Conservation (phyloP, 108 stramenopile species). For the Epithemia pelagica region DNA sequence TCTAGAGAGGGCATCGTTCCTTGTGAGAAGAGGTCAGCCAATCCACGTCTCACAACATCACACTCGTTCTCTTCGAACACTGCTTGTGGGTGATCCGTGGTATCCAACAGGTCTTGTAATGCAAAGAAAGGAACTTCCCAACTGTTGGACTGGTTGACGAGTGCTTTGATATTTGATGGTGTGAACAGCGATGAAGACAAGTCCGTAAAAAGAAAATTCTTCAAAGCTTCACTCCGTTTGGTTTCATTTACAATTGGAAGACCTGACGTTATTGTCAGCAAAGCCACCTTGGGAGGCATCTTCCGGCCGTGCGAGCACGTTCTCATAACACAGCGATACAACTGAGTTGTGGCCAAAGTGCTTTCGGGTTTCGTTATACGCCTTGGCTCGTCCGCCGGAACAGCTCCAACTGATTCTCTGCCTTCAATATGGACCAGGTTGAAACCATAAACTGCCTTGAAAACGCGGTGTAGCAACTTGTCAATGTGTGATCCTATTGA, state of each 20-base stretch:
- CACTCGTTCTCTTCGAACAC: constrained; percentile 11
- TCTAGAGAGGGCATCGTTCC: constrained; percentile 38
- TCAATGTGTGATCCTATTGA: constrained; percentile 49
- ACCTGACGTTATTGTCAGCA: constrained; percentile 47
- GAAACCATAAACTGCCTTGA: constrained; percentile 59
- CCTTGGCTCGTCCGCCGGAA: neutral
- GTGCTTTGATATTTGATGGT: neutral
- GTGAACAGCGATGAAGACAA: neutral
- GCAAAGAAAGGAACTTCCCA: neutral
- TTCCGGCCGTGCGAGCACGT: constrained; percentile 51
- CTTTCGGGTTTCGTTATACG: constrained; percentile 41
- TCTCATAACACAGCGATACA: constrained; percentile 74
- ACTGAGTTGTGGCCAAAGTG: constrained; percentile 46
- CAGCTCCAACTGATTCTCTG: neutral
- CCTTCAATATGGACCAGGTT: constrained; percentile 15
- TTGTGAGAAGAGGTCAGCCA: constrained; percentile 51
- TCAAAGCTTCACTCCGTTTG: constrained; percentile 35
- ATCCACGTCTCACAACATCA: constrained; percentile 34
- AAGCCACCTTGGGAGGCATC: constrained; percentile 54
- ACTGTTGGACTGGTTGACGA: neutral
- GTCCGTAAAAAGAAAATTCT: constrained; percentile 43
- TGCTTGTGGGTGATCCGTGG: neutral
- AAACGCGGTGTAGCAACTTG: constrained; percentile 51
- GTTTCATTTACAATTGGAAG: constrained; percentile 50
- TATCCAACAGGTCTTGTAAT: neutral